Base-by-base conservation (phyloP, 169 alveolate species). In the Eimeria mitis region DNA sequence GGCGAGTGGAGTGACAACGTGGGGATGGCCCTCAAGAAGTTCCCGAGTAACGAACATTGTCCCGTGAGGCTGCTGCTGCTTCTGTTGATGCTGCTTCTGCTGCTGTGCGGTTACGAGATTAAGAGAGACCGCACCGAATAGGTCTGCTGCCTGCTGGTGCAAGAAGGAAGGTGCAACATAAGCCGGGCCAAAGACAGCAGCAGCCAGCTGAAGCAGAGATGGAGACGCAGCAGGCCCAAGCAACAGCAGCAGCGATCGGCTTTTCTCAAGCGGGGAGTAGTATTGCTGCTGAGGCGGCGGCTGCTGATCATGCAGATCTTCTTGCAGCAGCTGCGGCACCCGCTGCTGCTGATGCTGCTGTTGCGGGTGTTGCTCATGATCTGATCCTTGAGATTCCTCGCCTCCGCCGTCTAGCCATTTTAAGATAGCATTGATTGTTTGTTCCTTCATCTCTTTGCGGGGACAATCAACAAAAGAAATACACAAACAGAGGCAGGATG, bases 1-100 rank as follows among this genome's bases (percentile, higher is more conserved):
- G 1, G 87, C 89, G n/a, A 90, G 95, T 16, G 89, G 95, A n/a
- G 87, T 76, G 89, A 90, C 95, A 21, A 90, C 95, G 61, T 90
- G 95, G 1, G 95, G 95, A 19, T 90, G 95, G 54, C 89, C 90
- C 28, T 42, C 56, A 52, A 90, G 89, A 40, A 90, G 49, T 14
- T 75, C 76, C 31, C 70, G 34, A 28, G 83, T 61, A 34, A 44
- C 90, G 44, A 90, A 90, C 11, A 90, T 65, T 1, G 59, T 42
- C 68, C 81, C 90, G 68, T 68, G 70, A 40, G 37, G 73, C 40
- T 88, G 85, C 78, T 59, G 94, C 25, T 85, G 92, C 75, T 83
- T 40, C 92, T 85, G 73, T 61, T n/a, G n/a, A n/a, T 56, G 73
- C 78, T 31, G 76, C 44, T 1, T 65, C 79, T 84, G 94, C 54